These are phyloP conservation scores for Pleurotus citrinopileatus DNA, from an alignment of 768 basidiomycete genomes.

Conservation along the genomic window DNA sequence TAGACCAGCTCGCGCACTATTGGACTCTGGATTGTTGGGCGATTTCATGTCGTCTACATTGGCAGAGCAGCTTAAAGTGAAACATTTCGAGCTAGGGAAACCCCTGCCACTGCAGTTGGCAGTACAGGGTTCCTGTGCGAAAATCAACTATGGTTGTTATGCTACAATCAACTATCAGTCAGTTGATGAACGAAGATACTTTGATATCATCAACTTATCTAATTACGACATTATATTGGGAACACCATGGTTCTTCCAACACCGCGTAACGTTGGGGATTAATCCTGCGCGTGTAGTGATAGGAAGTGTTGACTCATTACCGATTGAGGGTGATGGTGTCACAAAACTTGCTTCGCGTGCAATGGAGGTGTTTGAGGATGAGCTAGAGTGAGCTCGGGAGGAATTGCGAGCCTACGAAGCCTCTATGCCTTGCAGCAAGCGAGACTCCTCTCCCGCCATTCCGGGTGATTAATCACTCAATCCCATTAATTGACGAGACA, in stretches of 20 bases:
- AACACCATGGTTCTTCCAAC: constrained; percentile 30
- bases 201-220: constrained; percentile 35
- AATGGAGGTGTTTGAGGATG: constrained; percentile 7
- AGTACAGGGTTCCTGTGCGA: constrained; percentile 32
- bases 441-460: constrained; percentile 24
- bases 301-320: constrained; percentile 12
- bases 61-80: constrained; percentile 30
- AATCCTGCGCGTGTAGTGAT: constrained; percentile 19
- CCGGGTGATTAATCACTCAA: constrained; percentile 21
- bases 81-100: constrained; percentile 21
- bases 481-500: constrained; percentile 21
- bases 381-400: constrained; percentile 7
- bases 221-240: constrained; percentile 36
- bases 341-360: constrained; percentile 11
- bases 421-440: constrained; percentile 17
- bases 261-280: constrained; percentile 24
- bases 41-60: constrained; percentile 34
- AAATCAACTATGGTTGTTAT: constrained; percentile 24
- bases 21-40: constrained; percentile 36
- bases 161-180: constrained; percentile 29
- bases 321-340: constrained; percentile 16
- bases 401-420: constrained; percentile 14
- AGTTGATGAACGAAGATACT: constrained; percentile 24
- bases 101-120: constrained; percentile 34
- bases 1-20: constrained; percentile 24